Percentiles rank a stretch among this genome's conserved stretches.
These are phyloP conservation scores for Talaromyces sp. DNA, from an alignment of 2,329 filamentous ascomycete species.

Conservation along the genomic window DNA sequence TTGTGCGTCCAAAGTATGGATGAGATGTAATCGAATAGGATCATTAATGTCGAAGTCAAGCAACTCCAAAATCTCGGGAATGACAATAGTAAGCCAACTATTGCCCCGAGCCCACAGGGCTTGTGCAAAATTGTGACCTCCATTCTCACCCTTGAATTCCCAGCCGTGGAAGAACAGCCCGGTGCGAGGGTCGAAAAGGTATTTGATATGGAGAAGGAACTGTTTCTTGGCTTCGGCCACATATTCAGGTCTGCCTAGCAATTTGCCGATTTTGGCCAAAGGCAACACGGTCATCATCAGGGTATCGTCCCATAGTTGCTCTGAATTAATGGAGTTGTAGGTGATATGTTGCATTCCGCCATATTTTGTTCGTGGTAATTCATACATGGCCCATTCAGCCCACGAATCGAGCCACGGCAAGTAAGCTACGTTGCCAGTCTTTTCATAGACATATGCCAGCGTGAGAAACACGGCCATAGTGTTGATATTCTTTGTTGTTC, in stretches of 20 bases:
- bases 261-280: slow-evolving; percentile 71
- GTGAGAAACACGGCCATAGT: slow-evolving; percentile 78
- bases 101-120: slow-evolving; percentile 57
- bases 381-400: slow-evolving; percentile 80
- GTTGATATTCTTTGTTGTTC: slow-evolving; percentile 81
- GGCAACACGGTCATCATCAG: slow-evolving; percentile 85
- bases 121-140: slow-evolving; percentile 58
- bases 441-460: slow-evolving; percentile 73
- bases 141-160: slow-evolving; percentile 64
- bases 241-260: slow-evolving; percentile 68
- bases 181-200: slow-evolving; percentile 68
- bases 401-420: slow-evolving; percentile 74
- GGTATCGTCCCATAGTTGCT: slow-evolving; percentile 81
- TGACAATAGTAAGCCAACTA: slow-evolving; percentile 75
- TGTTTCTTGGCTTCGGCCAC: slow-evolving; percentile 74
- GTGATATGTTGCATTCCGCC: slow-evolving; percentile 74
- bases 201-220: slow-evolving; percentile 74
- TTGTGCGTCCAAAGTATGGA: slow-evolving; percentile 63
- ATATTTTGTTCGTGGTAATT: slow-evolving; percentile 66
- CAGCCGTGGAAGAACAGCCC: slow-evolving; percentile 80
- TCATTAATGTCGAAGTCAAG: slow-evolving; percentile 60
- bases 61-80: slow-evolving; percentile 75
- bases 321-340: slow-evolving; percentile 65
- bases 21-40: slow-evolving; percentile 53
- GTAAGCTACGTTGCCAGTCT: slow-evolving; percentile 65